A percentile compares a stretch with the other conserved stretches of the same genome.
These are phyloP conservation scores for Tolypocladium pustulatum DNA, from an alignment of 2,329 filamentous ascomycete species.

Conservation along the genomic window DNA sequence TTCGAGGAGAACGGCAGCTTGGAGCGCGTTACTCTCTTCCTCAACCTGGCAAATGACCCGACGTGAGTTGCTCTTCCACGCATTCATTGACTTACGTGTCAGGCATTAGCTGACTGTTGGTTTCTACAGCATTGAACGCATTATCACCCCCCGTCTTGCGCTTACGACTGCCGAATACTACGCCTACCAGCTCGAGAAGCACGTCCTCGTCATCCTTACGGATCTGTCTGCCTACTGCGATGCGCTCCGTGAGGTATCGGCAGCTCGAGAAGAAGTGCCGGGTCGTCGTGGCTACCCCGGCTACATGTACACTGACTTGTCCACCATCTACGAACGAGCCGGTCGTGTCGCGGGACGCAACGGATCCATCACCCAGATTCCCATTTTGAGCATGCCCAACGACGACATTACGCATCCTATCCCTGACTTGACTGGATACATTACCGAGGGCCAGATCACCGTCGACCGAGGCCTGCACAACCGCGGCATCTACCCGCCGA, in stretches of 20 bases:
- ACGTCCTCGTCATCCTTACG: conserved; percentile 96
- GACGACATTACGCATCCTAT: conserved; percentile 99
- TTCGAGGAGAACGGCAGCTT: conserved; percentile 99
- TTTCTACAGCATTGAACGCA: conserved; percentile 81
- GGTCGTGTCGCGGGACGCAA: conserved; percentile 95
- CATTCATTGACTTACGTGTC: not conserved
- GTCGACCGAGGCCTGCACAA: conserved; percentile 89
- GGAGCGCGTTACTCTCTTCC: conserved; percentile 93
- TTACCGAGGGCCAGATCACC: conserved; percentile 98
- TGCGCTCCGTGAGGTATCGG: conserved; percentile 95
- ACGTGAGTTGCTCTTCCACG: conserved; percentile 51
- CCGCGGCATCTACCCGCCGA: conserved; percentile 96
- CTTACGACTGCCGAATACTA: conserved; percentile 99
- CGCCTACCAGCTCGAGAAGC: conserved; percentile 99
- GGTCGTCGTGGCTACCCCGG: conserved; percentile 98
- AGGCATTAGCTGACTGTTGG: not conserved
- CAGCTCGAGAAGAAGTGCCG: conserved; percentile 95
- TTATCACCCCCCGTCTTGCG: conserved; percentile 96
- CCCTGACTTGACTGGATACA: conserved; percentile 96
- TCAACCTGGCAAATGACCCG: conserved; percentile 98
- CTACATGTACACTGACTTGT: conserved; percentile 99
- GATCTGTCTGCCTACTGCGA: conserved; percentile 98
- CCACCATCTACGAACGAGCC: conserved; percentile 98
- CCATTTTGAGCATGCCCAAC: conserved; percentile 99
- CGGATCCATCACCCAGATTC: conserved; percentile 97